Percentiles rank a stretch among this genome's conserved stretches.
Conservation (phyloP, 768 basidiomycete genomes). For the Trametes cingulata region DNA sequence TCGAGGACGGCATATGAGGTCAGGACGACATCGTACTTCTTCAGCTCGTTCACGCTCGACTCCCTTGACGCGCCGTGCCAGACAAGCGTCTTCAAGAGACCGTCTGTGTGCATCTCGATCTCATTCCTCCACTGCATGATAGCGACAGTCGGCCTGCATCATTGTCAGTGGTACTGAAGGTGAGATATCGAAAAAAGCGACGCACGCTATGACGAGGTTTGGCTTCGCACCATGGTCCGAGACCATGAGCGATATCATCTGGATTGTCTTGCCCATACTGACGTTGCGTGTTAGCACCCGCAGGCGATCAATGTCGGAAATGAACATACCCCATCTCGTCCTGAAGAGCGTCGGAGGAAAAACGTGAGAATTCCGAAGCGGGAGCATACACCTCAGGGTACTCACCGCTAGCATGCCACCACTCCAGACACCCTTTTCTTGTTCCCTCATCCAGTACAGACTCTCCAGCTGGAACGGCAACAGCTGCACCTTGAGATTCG, state of each 20-base stretch:
- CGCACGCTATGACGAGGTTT: conserved; percentile 90
- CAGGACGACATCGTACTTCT: conserved; percentile 87
- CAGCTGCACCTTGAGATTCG: conserved; percentile 78
- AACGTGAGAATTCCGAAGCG: conserved; percentile 8
- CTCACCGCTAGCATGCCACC: conserved; percentile 92
- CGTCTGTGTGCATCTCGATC: conserved; percentile 78
- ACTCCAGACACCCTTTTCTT: conserved; percentile 83
- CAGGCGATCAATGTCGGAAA: conserved; percentile 6
- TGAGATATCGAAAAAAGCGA: conserved; percentile 11
- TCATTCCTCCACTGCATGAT: conserved; percentile 92
- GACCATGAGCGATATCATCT: conserved; percentile 88
- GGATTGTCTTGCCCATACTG: conserved; percentile 95
- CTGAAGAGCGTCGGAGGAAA: conserved; percentile 35
- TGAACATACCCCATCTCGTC: conserved; percentile 88
- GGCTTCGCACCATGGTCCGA: conserved; percentile 70
- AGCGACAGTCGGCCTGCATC: conserved; percentile 49
- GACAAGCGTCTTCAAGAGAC: conserved; percentile 80
- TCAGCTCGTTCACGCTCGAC: conserved; percentile 62
- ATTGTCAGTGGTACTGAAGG: neutral
- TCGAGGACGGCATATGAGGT: conserved; percentile 90
- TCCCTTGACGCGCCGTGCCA: conserved; percentile 87
- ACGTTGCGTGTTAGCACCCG: neutral
- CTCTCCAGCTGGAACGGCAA: conserved; percentile 96
- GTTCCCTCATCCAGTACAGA: conserved; percentile 93
- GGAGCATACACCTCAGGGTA: conserved; percentile 2